phyloP scores from a whole-genome alignment of 2,329 filamentous ascomycete genomes.

The Xylaria sp. region DNA sequence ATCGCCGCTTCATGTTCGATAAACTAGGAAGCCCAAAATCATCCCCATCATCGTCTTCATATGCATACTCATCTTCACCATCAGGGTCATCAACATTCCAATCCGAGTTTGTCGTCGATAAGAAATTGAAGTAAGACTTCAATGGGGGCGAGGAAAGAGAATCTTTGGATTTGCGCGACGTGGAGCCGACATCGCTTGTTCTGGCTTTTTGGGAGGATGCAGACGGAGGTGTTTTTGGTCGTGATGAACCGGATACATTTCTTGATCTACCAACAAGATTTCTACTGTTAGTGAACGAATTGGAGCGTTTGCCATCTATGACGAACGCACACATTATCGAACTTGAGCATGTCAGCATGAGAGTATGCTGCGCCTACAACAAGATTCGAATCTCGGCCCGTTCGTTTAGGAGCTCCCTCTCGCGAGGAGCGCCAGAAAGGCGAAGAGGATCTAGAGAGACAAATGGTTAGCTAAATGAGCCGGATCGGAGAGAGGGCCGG shows the following conservation, averaged over 20 bases:
- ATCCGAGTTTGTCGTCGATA: constrained; percentile 81
- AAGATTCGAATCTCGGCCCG: constrained; percentile 67
- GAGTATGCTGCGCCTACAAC: constrained; percentile 96
- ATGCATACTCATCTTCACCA: constrained; percentile 75
- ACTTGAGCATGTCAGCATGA: constrained; percentile 91
- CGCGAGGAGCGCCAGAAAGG: constrained; percentile 81
- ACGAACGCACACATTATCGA: constrained; percentile 72
- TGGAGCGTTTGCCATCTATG: background rate
- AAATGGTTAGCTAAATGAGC: constrained; percentile 21
- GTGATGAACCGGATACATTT: constrained; percentile 64
- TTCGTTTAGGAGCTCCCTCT: constrained; percentile 59
- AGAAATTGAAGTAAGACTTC: constrained; percentile 79
- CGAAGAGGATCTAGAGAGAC: constrained; percentile 71
- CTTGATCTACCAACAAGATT: constrained; percentile 46
- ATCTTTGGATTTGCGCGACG: constrained; percentile 57
- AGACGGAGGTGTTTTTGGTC: constrained; percentile 79
- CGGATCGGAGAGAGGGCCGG: background rate
- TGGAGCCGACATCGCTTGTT: constrained; percentile 62
- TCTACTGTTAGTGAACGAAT: background rate
- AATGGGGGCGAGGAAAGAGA: constrained; percentile 67
- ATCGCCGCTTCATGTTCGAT: constrained; percentile 84
- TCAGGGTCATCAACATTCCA: constrained; percentile 73
- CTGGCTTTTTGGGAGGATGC: constrained; percentile 59
- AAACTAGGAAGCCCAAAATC: constrained; percentile 95
- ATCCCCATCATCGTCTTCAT: constrained; percentile 88